phyloP scores from a whole-genome alignment of 768 basidiomycete genomes.

The Mycena floridula region DNA sequence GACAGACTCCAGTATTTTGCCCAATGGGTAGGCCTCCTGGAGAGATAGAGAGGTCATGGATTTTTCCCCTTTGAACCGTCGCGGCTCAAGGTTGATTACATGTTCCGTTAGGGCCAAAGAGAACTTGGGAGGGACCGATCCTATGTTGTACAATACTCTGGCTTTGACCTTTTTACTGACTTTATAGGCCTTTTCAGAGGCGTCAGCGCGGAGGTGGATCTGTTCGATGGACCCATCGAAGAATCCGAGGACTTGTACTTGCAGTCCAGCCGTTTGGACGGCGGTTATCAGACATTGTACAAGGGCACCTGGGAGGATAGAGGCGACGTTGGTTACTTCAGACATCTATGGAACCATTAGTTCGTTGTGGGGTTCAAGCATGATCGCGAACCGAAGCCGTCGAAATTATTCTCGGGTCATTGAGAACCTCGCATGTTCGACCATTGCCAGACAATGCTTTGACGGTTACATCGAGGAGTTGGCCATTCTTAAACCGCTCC shows the following conservation, averaged over 20 bases:
- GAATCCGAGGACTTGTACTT: conserved; percentile 85
- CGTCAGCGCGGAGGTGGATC: conserved; percentile 57
- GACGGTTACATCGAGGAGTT: conserved; percentile 63
- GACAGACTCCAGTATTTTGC: conserved; percentile 63
- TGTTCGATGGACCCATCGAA: conserved; percentile 88
- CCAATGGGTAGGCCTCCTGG: conserved; percentile 63
- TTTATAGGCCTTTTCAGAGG: conserved; percentile 40
- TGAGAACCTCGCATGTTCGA: conserved; percentile 66
- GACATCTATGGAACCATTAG: conserved; percentile 45
- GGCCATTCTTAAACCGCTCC: conserved; percentile 53
- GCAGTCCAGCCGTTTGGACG: conserved; percentile 66
- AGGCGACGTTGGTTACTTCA: conserved; percentile 73
- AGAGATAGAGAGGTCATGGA: conserved; percentile 26
- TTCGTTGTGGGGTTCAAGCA: conserved; percentile 2
- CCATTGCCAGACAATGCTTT: conserved; percentile 67
- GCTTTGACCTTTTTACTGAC: conserved; percentile 76
- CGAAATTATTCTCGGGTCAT: conserved; percentile 42
- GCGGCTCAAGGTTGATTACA: conserved; percentile 48
- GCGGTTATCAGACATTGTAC: conserved; percentile 81
- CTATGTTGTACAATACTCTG: conserved; percentile 77
- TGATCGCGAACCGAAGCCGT: conserved; percentile 41
- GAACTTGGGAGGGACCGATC: conserved; percentile 73
- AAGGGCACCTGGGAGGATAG: conserved; percentile 80
- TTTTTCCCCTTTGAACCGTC: conserved; percentile 21
- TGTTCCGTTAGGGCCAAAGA: conserved; percentile 75